Base-by-base conservation (phyloP, 345 rosid species). In the Mangifera indica region DNA sequence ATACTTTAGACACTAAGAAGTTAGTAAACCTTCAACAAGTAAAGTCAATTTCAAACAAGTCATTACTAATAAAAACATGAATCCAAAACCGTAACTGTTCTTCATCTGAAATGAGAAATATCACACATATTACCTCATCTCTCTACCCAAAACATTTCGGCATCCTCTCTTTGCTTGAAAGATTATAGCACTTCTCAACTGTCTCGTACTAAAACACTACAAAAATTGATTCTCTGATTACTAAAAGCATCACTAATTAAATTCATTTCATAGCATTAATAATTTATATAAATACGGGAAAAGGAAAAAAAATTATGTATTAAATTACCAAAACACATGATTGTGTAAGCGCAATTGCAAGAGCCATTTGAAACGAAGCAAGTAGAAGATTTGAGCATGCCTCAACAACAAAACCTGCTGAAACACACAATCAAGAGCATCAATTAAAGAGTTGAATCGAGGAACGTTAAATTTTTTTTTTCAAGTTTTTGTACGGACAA, bases 131-230 rank as follows among this genome's bases (percentile, higher is more conserved):
- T 74, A 83, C 78, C 86, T 83, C 86, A 82, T 78, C 71, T 67
- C 80, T 66, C 80, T 75, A 72, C 76, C 75, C 69, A 79, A 75
- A 69, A 77, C 69, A 79, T 74, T 86, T 77, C 79, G 71, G 66
- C 57, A 81, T 52, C 83, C 80, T 77, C 89, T 81, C 62, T 18
- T 74, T 34, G 83, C 79, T 72, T 80, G 69, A 74, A 83, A 69
- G 66, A 84, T 73, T 63, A 81, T 74, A 46, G 77, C 74, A 78
- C 60, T 78, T 72, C 60, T 73, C 79, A 82, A 72, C 24, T 83
- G 78, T 61, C 81, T 81, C 67, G 86, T 77, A 63, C 82, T 58
- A 37, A 72, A 74, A 76, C 86, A 84, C 91, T 88, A 80, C 1
- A 70, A 24, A 32, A 66, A 17, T 58, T 25, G 53, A 49, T 49